Base-by-base conservation (phyloP, 176 grass and related monocot species). In the Raddia guianensis region DNA sequence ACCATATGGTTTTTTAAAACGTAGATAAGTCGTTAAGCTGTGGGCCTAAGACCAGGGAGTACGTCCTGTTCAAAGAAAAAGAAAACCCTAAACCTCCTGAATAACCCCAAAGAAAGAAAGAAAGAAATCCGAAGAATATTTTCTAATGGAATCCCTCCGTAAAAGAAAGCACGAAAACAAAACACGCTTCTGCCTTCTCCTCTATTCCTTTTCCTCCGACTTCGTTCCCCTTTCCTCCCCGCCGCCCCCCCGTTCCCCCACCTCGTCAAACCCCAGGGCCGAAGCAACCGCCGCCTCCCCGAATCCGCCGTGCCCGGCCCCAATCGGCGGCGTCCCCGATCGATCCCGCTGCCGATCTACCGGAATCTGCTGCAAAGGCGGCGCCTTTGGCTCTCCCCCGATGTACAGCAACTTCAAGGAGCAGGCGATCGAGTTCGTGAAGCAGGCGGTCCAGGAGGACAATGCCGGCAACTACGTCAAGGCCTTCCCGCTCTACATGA, bases 331-430 rank as follows among this genome's bases (percentile, higher is more conserved):
- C 7, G 0, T 55, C 18, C 49, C 45, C 5, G 33, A 4, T 21
- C 33, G 37, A 79, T 76, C 54, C 51, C 61, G 49, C 27, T 68
- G 33, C 64, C 89, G 83, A 86, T 79, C 57, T 68, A 70, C 61
- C 74, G 58, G 73, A 79, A 77, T 73, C 81, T 82, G 86, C 86
- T 76, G 74, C 75, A 66, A 66, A 80, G 69, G 51, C 65, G 70
- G 74, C 78, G 61, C 68, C 88, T 58, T 83, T 50, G 58, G 52
- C 12, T 64, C 45, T 40, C 2, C 52, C 61, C 64, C 48, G 79
- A 99, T 99, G 97, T 96, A 96, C 88, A 99, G 93, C 89, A 99
- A 99, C 77, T 99, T 99, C 97, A 99, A 99, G 82, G 97, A 99
- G 89, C 93, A 99, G 92, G 97, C 97, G 88, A 99, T 99, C 90